Percentiles rank a stretch among this genome's conserved stretches.
These are phyloP conservation scores for Mycena latifolia DNA, from an alignment of 768 basidiomycete species.

Conservation along the genomic window DNA sequence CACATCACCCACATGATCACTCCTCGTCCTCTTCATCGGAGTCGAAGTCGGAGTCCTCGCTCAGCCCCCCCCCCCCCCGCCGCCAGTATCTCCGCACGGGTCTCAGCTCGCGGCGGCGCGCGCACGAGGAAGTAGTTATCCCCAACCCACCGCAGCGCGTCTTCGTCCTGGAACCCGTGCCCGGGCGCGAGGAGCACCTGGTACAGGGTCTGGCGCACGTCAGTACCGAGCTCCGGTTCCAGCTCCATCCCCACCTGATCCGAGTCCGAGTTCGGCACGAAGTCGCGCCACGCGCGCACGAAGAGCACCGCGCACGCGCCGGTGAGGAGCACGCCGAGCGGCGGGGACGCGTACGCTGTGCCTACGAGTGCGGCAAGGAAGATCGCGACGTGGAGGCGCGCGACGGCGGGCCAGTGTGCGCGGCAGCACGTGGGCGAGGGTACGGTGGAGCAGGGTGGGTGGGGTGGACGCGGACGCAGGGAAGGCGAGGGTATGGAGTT, in stretches of 20 bases:
- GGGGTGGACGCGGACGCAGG: conserved; percentile 11
- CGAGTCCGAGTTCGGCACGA: neutral
- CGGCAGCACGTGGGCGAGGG: conserved; percentile 20
- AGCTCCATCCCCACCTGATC: neutral
- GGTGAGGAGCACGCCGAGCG: conserved; percentile 14
- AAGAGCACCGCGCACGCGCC: conserved; percentile 7
- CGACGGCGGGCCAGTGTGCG: conserved; percentile 34
- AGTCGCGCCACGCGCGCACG: conserved; percentile 27
- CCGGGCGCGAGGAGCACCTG: conserved; percentile 16
- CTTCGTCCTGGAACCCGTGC: conserved; percentile 26
- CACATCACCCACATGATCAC: too few species aligned
- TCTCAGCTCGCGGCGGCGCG: neutral
- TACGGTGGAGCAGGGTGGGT: neutral
- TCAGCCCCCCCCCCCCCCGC: conserved; percentile 28
- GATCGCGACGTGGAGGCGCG: conserved; percentile 29
- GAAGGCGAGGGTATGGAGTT: conserved; percentile 20
- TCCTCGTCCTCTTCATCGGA: conserved; percentile 20
- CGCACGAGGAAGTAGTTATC: conserved; percentile 14
- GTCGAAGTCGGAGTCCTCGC: too few species aligned
- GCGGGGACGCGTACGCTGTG: conserved; percentile 13
- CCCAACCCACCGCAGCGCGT: conserved; percentile 10
- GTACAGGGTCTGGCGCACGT: conserved; percentile 30
- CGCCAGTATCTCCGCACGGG: conserved; percentile 12
- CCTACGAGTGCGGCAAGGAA: conserved; percentile 26
- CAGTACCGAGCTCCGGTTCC: conserved; percentile 14